Evolutionary conservation across 495 filamentous ascomycete genomes (phyloP).

Genomic region (Cercophora samala): DNA sequence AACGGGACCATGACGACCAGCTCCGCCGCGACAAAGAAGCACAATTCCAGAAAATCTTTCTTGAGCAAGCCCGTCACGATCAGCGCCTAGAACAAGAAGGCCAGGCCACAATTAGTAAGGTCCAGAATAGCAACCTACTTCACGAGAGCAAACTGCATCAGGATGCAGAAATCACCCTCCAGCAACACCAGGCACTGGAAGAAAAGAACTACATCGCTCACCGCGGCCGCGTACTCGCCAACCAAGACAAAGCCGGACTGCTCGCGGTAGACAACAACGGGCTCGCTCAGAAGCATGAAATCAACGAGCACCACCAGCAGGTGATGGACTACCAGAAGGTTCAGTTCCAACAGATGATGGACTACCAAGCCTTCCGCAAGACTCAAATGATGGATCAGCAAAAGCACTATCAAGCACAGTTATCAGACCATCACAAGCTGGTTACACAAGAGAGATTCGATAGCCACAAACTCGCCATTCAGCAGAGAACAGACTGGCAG

Average conservation of each 20-base stretch:
- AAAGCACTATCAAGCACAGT: no score
- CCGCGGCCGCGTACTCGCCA: background rate
- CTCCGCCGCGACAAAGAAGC: background rate
- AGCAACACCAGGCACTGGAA: background rate
- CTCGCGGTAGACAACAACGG: background rate
- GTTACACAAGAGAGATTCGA: no score
- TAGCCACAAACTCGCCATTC: background rate
- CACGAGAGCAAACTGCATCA: conserved; percentile 1
- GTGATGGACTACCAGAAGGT: background rate
- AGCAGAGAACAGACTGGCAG: background rate
- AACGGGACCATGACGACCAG: background rate
- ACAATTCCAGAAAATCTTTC: background rate
- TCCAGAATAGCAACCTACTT: background rate
- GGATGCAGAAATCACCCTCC: background rate
- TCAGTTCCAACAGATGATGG: background rate
- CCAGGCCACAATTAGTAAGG: background rate
- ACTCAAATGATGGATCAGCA: background rate
- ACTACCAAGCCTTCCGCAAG: background rate
- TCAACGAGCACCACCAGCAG: background rate
- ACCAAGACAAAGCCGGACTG: background rate
- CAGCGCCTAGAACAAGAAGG: background rate
- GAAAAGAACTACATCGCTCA: background rate
- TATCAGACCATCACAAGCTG: no score
- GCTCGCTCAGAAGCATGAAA: background rate
- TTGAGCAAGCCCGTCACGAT: background rate